Base-by-base conservation (phyloP, 73 alveolate species). In the Tetrahymena thermophila region DNA sequence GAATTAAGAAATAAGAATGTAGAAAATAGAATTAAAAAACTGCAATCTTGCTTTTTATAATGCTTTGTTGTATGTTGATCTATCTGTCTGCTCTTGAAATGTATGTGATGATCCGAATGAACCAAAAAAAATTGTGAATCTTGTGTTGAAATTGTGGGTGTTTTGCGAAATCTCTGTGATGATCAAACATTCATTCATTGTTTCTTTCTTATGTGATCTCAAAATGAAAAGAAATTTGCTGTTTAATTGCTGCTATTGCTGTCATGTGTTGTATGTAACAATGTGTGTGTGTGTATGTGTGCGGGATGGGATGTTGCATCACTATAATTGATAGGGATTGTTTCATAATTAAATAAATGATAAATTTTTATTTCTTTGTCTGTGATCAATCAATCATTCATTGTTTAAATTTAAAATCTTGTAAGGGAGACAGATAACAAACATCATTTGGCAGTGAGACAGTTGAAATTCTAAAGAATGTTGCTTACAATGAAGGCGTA, bases 401-500 rank as follows among this genome's bases (percentile, higher is more conserved):
- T 50, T 50, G 31, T 50, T 50, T 31, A 71, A 71, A 71, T 71
- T 71, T 71, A 71, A 71, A 71, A 23, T 71, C 89, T 71, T 17
- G 17, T 71, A 71, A 31, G 37, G 89, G 35, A 71, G 89, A 71
- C 89, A 71, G 89, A 71, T 71, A 71, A 23, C 89, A 71, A 28
- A 19, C 37, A 50, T 50, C 83, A 50, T 50, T 50, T 50, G 83
- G 83, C 83, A 28, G 89, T 28, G 89, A 71, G 89, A 71, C 40
- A 28, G 89, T 71, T 71, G 89, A 71, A 71, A 71, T 71, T 71
- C 89, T 71, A 71, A 71, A 71, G 35, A 71, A 71, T 71, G 35
- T n/a, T 71, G 89, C 89, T 71, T 71, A 71, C 89, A 71, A 71
- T 71, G 89, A 71, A 71, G 89, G 89, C 89, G 89, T 71, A 71